Percentiles rank a stretch among this genome's conserved stretches.
Evolutionary conservation across 2,329 filamentous ascomycete species (phyloP).

Genomic region (Septoria linicola): DNA sequence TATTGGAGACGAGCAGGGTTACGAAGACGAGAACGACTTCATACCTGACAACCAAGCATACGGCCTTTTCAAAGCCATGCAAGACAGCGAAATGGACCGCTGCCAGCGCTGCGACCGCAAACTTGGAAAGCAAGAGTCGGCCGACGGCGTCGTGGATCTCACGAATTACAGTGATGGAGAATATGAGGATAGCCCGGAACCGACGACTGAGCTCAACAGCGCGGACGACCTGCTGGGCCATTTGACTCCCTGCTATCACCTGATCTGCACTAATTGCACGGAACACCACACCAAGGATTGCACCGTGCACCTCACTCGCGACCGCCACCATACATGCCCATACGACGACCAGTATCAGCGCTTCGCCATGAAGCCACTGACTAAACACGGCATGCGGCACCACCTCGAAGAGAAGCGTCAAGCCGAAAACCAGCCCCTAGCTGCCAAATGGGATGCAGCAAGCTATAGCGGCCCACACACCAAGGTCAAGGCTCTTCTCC

Average conservation of each 20-base stretch:
- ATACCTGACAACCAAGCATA: constrained; percentile 73
- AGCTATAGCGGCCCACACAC: constrained; percentile 84
- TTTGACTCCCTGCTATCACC: constrained; percentile 84
- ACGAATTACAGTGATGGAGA: constrained; percentile 51
- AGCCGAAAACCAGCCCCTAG: constrained; percentile 35
- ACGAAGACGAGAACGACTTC: constrained; percentile 56
- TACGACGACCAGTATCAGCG: constrained; percentile 66
- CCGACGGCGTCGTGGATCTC: constrained; percentile 39
- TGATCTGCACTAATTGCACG: constrained; percentile 76
- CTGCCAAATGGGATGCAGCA: constrained; percentile 59
- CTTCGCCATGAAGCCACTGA: constrained; percentile 67
- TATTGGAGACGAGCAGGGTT: constrained; percentile 66
- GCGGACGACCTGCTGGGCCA: constrained; percentile 64
- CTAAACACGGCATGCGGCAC: constrained; percentile 53
- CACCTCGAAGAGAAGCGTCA: constrained; percentile 55
- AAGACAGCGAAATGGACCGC: constrained; percentile 72
- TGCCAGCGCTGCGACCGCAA: constrained; percentile 73
- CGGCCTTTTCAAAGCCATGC: constrained; percentile 79
- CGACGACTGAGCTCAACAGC: constrained; percentile 56
- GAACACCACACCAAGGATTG: constrained; percentile 53
- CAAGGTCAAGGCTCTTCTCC: constrained; percentile 79
- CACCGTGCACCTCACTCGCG: constrained; percentile 36
- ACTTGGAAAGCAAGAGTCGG: constrained; percentile 51
- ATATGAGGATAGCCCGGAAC: constrained; percentile 44
- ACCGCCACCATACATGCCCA: constrained; percentile 60